phyloP scores from a whole-genome alignment of 2,329 filamentous ascomycete genomes.

The Neofusicoccum laricinum region DNA sequence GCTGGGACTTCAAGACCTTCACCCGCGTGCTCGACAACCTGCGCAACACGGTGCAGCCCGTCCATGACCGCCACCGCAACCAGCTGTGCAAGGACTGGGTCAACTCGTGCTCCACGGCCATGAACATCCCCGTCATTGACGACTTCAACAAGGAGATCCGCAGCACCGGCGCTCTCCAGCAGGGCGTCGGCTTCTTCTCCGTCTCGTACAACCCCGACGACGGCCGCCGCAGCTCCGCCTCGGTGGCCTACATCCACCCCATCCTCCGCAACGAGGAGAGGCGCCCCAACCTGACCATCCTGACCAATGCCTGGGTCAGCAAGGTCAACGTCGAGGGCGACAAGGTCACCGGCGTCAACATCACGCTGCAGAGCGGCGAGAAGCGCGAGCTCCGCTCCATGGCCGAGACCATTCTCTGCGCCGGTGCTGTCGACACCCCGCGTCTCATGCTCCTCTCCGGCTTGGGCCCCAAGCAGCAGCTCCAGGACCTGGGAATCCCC shows the following conservation, averaged over 20 bases:
- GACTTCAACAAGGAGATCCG: conserved; percentile 88
- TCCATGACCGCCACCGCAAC: conserved; percentile 81
- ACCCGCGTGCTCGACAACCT: conserved; percentile 79
- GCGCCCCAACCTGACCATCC: conserved; percentile 76
- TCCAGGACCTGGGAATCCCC: conserved; percentile 47
- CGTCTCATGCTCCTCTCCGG: conserved; percentile 58
- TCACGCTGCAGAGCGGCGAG: conserved; percentile 62
- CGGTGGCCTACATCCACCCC: conserved; percentile 89
- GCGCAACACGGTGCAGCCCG: conserved; percentile 85
- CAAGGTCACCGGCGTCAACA: conserved; percentile 68
- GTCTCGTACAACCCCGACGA: conserved; percentile 89
- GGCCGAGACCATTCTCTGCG: conserved; percentile 75
- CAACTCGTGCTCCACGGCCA: conserved; percentile 70
- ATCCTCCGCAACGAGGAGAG: conserved; percentile 81
- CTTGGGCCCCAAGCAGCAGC: conserved; percentile 48
- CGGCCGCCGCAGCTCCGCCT: conserved; percentile 78
- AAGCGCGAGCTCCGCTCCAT: conserved; percentile 59
- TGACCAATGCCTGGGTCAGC: conserved; percentile 86
- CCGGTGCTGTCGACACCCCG: conserved; percentile 78
- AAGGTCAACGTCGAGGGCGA: conserved; percentile 70
- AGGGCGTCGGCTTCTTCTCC: conserved; percentile 85
- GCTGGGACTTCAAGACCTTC: conserved; percentile 84
- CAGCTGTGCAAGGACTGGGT: conserved; percentile 92
- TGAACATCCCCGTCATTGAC: conserved; percentile 75
- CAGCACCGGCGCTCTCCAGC: conserved; percentile 66